Evolutionary conservation across 441 rosid species (phyloP), one percentile per base, ranked within the genome.

Genomic region (Erysimum cheiri): DNA sequence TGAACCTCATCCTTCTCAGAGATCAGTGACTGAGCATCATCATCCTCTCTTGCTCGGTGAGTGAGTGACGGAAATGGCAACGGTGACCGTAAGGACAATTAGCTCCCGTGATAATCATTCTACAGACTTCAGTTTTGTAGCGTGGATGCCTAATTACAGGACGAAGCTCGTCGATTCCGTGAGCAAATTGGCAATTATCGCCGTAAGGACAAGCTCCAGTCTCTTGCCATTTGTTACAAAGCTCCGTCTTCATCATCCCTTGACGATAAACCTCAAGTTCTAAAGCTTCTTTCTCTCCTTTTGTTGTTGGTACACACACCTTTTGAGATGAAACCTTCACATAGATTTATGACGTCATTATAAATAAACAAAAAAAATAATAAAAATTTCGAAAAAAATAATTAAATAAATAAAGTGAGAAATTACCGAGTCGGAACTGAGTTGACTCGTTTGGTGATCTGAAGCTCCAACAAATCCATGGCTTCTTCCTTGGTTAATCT

Each of bases 171-270:
- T 72, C 65, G 24, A 92, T 78, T 1, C 94, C 97, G 36, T 89
- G 97, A 32, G 97, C 97, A 31, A 89, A 92, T 65, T 87, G 96
- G 70, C 96, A 92, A 60, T 81, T 80, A 13, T 80, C 82, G 3
- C 82, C 90, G 56, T 89, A 89, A 3, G 91, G 87, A 64, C 97
- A 92, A 13, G 80, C 48, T n/a, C 96, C 89, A 0, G 85, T 92
- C 80, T 88, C 86, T 80, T 92, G 87, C 98, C 98, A 92, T 63
- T 89, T 92, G 86, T 89, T 87, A 83, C 96, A 92, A 1, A 92
- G 84, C 85, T 92, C 97, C 39, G 96, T 89, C 84, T 86, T 88
- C 67, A 64, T 71, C 89, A 76, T 85, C 71, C 96, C 97, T 79
- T 89, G 97, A 66, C 79, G 84, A 80, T 72, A 85, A 3, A 82